Conservation (phyloP, 2,329 filamentous ascomycete species). For the Penicillium hesseltinei region DNA sequence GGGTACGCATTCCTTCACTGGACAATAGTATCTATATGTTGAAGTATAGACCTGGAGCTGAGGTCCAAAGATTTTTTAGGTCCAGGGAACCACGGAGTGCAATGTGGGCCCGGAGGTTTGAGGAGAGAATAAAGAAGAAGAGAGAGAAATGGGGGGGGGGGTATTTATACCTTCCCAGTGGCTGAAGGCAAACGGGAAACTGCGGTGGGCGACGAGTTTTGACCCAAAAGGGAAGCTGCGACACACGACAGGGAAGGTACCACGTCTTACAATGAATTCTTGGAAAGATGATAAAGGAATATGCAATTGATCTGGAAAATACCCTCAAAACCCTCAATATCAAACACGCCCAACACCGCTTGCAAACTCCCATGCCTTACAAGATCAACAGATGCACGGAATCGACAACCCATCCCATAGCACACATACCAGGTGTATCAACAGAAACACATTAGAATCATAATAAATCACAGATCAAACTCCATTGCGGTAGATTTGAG, state of each 20-base stretch:
- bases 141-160: not conserved
- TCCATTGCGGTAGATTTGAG: slow-evolving; percentile 49
- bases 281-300: not conserved
- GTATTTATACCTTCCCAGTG: not conserved
- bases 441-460: slow-evolving; percentile 22
- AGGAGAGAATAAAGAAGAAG: too few relatives aligned
- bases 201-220: too few relatives aligned
- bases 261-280: not conserved
- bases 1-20: too few relatives aligned
- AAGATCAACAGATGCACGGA: slow-evolving; percentile 18
- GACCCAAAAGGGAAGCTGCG: not conserved
- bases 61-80: not conserved
- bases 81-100: not conserved
- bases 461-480: slow-evolving; percentile 32
- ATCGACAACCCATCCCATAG: slow-evolving; percentile 17
- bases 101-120: not conserved
- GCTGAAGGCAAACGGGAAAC: too few relatives aligned
- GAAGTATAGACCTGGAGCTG: not conserved
- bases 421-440: slow-evolving; percentile 20
- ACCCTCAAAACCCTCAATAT: slow-evolving; percentile 7
- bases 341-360: slow-evolving; percentile 16
- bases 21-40: not conserved
- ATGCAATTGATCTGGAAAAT: slow-evolving; percentile 9
- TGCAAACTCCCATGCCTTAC: slow-evolving; percentile 20
- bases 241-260: not conserved